Evolutionary conservation across 345 rosid genomes (phyloP).

Genomic region (Barbarea vulgaris): DNA sequence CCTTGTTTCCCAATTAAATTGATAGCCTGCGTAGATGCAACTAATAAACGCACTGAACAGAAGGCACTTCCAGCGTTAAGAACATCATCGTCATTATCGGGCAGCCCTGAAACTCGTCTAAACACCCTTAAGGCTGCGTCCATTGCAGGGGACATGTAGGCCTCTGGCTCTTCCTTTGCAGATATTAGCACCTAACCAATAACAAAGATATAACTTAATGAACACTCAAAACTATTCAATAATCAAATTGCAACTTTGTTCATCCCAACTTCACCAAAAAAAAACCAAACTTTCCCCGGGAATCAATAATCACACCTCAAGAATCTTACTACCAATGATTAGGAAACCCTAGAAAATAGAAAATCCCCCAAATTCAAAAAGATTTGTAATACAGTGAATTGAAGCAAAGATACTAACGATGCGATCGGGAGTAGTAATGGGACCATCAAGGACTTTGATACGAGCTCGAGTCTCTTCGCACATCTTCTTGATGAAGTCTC

Average conservation of each 20-base stretch:
- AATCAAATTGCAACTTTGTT: not conserved
- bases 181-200: slow-evolving; percentile 55
- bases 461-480: slow-evolving; percentile 90
- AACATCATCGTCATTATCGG: slow-evolving; percentile 45
- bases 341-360: slow-evolving; percentile 15
- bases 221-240: slow-evolving; percentile 3
- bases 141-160: slow-evolving; percentile 60
- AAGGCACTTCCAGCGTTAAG: slow-evolving; percentile 48
- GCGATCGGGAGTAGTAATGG: slow-evolving; percentile 62
- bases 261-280: not conserved
- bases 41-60: slow-evolving; percentile 70
- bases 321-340: not conserved
- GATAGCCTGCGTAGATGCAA: slow-evolving; percentile 84
- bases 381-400: not conserved
- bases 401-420: slow-evolving; percentile 48
- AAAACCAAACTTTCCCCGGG: not conserved
- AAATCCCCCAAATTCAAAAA: slow-evolving; percentile 22
- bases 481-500: slow-evolving; percentile 87
- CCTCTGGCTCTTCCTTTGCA: slow-evolving; percentile 63
- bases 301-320: not conserved
- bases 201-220: not conserved
- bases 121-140: slow-evolving; percentile 63
- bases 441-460: slow-evolving; percentile 79
- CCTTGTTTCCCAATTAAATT: slow-evolving; percentile 95
- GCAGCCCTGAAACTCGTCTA: slow-evolving; percentile 54